Evolutionary conservation across 2,329 filamentous ascomycete species (phyloP), one percentile per base, ranked within the genome.

Genomic region (Cercospora beticola): DNA sequence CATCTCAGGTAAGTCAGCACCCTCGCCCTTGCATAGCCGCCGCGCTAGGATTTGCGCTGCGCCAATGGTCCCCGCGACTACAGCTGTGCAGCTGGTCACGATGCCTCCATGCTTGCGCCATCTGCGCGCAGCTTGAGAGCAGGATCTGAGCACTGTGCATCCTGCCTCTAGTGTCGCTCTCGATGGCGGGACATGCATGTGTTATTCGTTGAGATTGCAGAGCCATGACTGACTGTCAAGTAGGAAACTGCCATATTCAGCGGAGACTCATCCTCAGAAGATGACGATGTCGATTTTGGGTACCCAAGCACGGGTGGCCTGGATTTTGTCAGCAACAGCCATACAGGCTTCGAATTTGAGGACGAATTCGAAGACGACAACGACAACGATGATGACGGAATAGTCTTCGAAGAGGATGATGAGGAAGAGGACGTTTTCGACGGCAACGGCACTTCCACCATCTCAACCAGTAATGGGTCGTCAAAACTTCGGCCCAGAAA

Each of bases 281-380:
- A 90, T 49, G 86, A 84, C 28, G 87, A 81, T 56, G 84, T 89
- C 26, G 85, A 89, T 58, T 91, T 92, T 75, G 86, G 86, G 6
- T 74, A 74, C 56, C 68, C 74, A 52, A 96, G 92, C 76, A 91
- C 92, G 31, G 88, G 91, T 28, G 94, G 93, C 0, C 83, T 98
- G 40, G 95, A 99, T 77, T 97, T 97, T 76, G 95, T 98, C 78
- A 97, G 93, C 68, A 95, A 93, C 0, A 92, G 89, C 74, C 90
- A 90, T 77, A 87, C 91, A 4, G 88, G 90, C 57, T 88, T 95
- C 66, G 90, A 93, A 69, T 97, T 95, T 78, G 92, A 86, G 16
- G 91, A 90, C 61, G 88, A 83, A 54, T 81, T 80, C 26, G 81
- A 79, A 4, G 76, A 78, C 23, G 73, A 75, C 36, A 76, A 78